Evolutionary conservation across 257 asterid species (phyloP), one percentile per base, ranked within the genome.

Genomic region (Solanum etuberosum): DNA sequence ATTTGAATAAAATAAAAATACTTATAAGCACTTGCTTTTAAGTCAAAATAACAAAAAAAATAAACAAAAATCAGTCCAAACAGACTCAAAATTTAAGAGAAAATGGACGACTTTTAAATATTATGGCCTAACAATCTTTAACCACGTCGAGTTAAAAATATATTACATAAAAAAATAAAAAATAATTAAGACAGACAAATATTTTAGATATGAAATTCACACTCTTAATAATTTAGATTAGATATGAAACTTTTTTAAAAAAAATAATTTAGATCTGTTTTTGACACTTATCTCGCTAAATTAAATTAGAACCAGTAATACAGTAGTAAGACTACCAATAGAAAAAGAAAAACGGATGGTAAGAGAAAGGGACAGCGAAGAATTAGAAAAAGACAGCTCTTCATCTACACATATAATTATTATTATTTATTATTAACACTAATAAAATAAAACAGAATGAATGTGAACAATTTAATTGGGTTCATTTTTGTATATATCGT

Each of bases 311-410:
- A 29, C 43, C 43, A 40, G 14, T 27, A 80, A 21, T 80, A 9
- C 5, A 77, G 1, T 42, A 46, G 27, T 29, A 46, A 4, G 54
- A 14, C 4, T 31, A 81, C 68, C 68, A 48, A 81, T 86, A 86
- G 74, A 42, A 88, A 86, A 74, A 42, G 43, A 67, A 81, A 90
- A 86, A 20, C 89, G 92, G 89, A 90, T 89, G 93, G 94, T 86
- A 87, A 94, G 94, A 76, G 97, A 93, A 94, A 95, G 89, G 77
- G 98, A 93, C 95, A 89, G 93, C 95, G 90, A 92, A 89, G 86
- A 92, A 89, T 86, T 72, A 86, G 92, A 87, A 92, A 91, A 87
- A 86, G 95, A 94, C 95, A 90, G 94, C 91, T 88, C 94, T 90
- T 93, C 89, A 88, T 87, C 94, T 87, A 72, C 90, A 29, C 59